Percentiles rank a stretch among this genome's conserved stretches.
phyloP scores from a whole-genome alignment of 345 rosid species.

The Raphanus raphanistrum region DNA sequence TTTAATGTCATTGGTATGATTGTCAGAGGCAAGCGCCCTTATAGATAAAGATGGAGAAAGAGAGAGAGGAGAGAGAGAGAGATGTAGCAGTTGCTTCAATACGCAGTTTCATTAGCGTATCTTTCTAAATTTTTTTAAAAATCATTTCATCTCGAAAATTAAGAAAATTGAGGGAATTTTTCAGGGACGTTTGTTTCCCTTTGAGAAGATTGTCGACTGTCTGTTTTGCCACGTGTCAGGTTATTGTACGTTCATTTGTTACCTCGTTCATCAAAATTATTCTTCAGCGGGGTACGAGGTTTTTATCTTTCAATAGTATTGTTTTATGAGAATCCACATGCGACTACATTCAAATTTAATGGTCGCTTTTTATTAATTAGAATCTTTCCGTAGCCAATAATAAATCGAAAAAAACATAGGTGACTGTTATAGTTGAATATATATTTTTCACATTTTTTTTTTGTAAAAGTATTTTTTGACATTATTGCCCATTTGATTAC shows the following conservation, averaged over 20 bases:
- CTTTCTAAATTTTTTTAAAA: slow-evolving; percentile 13
- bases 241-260: not conserved
- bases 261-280: not conserved
- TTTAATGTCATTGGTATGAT: slow-evolving; percentile 19
- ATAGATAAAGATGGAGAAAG: not conserved
- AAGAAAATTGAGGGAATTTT: slow-evolving; percentile 5
- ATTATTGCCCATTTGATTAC: not conserved
- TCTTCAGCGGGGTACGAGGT: slow-evolving; percentile 23
- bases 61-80: slow-evolving; percentile 14
- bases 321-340: not conserved
- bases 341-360: not conserved
- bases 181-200: slow-evolving; percentile 19
- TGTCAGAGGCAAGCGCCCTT: slow-evolving; percentile 34
- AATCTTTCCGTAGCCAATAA: not conserved
- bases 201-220: slow-evolving; percentile 15
- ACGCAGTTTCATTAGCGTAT: slow-evolving; percentile 37
- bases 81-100: slow-evolving; percentile 32
- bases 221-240: slow-evolving; percentile 4
- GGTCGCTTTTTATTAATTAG: not conserved
- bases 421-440: not conserved
- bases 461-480: not conserved
- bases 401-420: not conserved
- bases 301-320: not conserved
- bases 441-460: no score
- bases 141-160: slow-evolving; percentile 4